Evolutionary conservation across 352 stramenopile genomes (phyloP), one percentile per base, ranked within the genome.

Genomic region (Poterioochromonas sp.): DNA sequence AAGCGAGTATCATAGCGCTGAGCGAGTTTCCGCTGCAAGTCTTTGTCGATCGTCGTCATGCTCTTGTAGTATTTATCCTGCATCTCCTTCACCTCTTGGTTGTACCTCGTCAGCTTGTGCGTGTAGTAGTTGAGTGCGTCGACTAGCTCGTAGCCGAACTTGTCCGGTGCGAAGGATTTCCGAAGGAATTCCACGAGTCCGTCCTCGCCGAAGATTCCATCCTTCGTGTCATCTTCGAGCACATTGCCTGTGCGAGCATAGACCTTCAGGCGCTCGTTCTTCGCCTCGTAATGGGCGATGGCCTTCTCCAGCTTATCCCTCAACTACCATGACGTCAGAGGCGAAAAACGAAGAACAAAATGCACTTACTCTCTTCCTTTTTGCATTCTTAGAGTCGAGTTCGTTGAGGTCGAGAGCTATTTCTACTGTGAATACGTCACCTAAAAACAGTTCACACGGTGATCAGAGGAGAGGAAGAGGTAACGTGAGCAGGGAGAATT

Each of bases 371-470:
- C n/a, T 8, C 29, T 54, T 74, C 3, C 65, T 3, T 54, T 74
- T n/a, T 26, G 5, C 40, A 74, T 54, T 58, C n/a, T 11, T 11
- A 12, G 37, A 11, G 40, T 74, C 65, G 8, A 74, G 40, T 39
- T 74, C 39, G 0, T 51, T 54, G 5, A 74, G 15, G 32, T 74
- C 65, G 1, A 58, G 65, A 11, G 41, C 41, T 15, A 74, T 54
- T 54, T 74, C 65, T 18, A 54, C 65, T 26, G 65, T 54, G 40
- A 35, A 74, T 18, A 74, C 65, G 12, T 74, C 65, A 35, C 62
- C 53, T 63, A 34, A 35, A 63, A n/a, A 32, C n/a, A n/a, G n/a
- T n/a, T n/a, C n/a, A n/a, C n/a, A n/a, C n/a, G n/a, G n/a, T n/a
- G n/a, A n/a, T n/a, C n/a, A n/a, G n/a, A n/a, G n/a, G n/a, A n/a